These are phyloP conservation scores for Trifolium fragiferum DNA, from an alignment of 306 rosid species.

Conservation along the genomic window DNA sequence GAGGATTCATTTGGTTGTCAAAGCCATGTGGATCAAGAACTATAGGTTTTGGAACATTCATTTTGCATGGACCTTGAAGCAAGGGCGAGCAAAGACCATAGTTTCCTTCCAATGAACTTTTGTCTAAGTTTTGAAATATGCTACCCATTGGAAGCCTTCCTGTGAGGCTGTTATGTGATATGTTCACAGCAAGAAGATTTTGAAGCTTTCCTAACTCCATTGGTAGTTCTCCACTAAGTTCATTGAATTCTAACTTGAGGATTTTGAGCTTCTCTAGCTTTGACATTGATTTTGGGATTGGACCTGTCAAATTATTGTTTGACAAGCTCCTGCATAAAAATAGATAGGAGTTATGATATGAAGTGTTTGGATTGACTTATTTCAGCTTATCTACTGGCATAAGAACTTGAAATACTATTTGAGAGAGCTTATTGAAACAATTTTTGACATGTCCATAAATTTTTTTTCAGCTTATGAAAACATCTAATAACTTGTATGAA, in stretches of 20 bases:
- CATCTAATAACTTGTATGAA: neutral
- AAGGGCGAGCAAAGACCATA: constrained; percentile 85
- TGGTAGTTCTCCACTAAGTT: constrained; percentile 89
- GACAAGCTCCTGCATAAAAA: constrained; percentile 75
- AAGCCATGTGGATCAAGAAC: constrained; percentile 86
- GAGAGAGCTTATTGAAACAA: neutral
- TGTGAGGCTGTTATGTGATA: constrained; percentile 78
- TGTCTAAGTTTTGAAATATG: constrained; percentile 76
- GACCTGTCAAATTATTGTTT: constrained; percentile 75
- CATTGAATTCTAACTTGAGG: constrained; percentile 76
- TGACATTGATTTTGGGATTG: constrained; percentile 74
- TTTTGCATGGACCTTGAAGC: constrained; percentile 83
- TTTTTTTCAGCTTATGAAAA: neutral
- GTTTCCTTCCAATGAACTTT: constrained; percentile 87
- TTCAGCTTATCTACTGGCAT: neutral
- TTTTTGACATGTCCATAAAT: neutral
- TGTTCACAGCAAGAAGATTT: constrained; percentile 81
- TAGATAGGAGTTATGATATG: constrained; percentile 19
- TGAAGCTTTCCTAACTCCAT: constrained; percentile 79
- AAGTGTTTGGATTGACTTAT: neutral
- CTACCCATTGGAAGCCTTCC: constrained; percentile 85
- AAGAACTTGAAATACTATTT: neutral
- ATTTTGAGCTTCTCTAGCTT: constrained; percentile 72
- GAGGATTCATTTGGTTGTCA: constrained; percentile 58
- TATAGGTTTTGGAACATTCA: constrained; percentile 91